These are phyloP conservation scores for Penicillium roqueforti DNA, from an alignment of 495 filamentous ascomycete species.

Conservation along the genomic window DNA sequence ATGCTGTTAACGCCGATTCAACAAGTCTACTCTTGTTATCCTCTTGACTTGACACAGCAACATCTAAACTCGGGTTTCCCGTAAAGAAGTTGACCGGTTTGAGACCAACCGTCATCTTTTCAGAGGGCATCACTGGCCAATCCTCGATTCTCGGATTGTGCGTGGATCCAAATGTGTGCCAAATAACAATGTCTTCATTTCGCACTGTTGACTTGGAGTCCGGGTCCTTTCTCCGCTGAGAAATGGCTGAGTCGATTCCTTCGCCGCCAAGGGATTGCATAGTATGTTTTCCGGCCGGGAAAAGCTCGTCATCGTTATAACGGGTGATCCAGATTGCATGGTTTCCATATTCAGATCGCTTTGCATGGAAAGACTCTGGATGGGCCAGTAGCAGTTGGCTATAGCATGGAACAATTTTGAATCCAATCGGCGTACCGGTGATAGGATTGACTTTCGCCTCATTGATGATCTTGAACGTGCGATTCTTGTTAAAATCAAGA, in stretches of 20 bases:
- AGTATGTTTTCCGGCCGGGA: conserved; percentile 73
- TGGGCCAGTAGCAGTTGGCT: conserved; percentile 80
- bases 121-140: conserved; percentile 60
- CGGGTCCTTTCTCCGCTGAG: conserved; percentile 3
- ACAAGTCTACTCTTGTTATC: conserved; percentile 31
- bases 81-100: conserved; percentile 73
- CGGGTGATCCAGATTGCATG: conserved; percentile 76
- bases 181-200: conserved; percentile 47
- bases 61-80: conserved; percentile 56
- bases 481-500: conserved; percentile 55
- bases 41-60: conserved; percentile 29
- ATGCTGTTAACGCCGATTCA: not conserved
- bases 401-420: conserved; percentile 66
- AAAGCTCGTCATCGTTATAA: conserved; percentile 74
- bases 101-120: conserved; percentile 47
- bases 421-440: conserved; percentile 70
- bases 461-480: conserved; percentile 81
- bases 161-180: conserved; percentile 57
- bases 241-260: conserved; percentile 24
- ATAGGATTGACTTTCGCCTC: conserved; percentile 59
- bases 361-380: conserved; percentile 60
- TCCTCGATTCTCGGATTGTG: conserved; percentile 58
- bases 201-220: conserved; percentile 37
- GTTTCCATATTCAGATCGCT: conserved; percentile 72
- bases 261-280: conserved; percentile 69